Base-by-base conservation (phyloP, 2,329 filamentous ascomycete species). In the Sporothrix curviconia region DNA sequence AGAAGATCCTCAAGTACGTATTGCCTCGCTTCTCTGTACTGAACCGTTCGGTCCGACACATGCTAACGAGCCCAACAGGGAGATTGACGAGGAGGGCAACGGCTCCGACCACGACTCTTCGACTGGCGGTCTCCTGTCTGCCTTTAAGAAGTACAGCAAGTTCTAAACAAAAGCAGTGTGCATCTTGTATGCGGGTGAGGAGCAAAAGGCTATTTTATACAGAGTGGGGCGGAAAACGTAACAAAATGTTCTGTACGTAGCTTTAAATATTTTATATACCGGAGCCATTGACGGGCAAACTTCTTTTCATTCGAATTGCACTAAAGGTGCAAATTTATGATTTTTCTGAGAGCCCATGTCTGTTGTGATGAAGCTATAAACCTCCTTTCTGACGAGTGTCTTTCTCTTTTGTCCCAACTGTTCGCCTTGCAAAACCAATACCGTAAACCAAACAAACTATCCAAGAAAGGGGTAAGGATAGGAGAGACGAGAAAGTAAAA, bases 71-170 rank as follows among this genome's bases (percentile, higher is more conserved):
- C n/a, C n/a, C n/a, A n/a, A n/a, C n/a, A n/a, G n/a, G 68, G 94
- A 99, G 80, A 81, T 99, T 59, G 91, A 96, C 64, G 81, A 86
- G 69, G 73, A 81, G n/a, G 89, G 83, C 60, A 84, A 82, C 66
- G 85, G 85, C 56, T 77, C 77, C 59, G 82, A 81, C 59, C 94
- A 99, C 75, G 94, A 99, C 72, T 77, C 84, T 61, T 94, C 89
- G 67, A 99, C 94, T 11, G 90, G 85, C 62, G 90, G 92, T 28
- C 79, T 99, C 64, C 91, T 99, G 73, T 86, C 86, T 60, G 90
- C 89, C 9, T 99, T 96, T 79, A 96, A 96, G 87, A 85, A 86
- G 77, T 84, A 79, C 63, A 71, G 76, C 24, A 76, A 76, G 66
- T 70, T 34, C 14, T 34, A 34, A 34, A 34, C 9, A 34, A 34